phyloP scores from a whole-genome alignment of 2,329 filamentous ascomycete genomes.

The Fusarium mangiferae region DNA sequence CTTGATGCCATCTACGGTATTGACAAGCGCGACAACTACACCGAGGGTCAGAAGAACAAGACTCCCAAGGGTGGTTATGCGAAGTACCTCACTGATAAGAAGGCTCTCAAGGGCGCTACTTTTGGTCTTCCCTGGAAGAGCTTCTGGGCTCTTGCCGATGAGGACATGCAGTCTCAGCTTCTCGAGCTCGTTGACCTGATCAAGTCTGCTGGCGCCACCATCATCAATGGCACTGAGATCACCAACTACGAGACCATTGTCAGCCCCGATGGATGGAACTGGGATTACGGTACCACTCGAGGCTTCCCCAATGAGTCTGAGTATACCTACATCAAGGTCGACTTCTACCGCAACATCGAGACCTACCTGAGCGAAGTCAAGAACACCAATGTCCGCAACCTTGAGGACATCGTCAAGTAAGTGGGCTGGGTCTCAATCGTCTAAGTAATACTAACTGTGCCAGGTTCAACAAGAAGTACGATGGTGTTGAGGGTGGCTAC shows the following conservation, averaged over 20 bases:
- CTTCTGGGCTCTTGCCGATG: conserved; percentile 73
- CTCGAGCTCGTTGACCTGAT: conserved; percentile 61
- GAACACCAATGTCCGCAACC: conserved; percentile 67
- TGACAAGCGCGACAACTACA: conserved; percentile 74
- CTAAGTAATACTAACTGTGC: conserved; percentile 48
- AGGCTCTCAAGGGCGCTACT: conserved; percentile 66
- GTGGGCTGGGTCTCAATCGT: neutral
- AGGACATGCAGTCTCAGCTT: conserved; percentile 65
- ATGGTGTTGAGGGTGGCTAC: conserved; percentile 73
- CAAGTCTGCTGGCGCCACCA: conserved; percentile 68
- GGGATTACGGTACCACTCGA: conserved; percentile 72
- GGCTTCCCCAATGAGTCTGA: conserved; percentile 78
- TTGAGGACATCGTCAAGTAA: conserved; percentile 74
- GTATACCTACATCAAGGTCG: conserved; percentile 77
- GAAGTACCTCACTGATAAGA: conserved; percentile 64
- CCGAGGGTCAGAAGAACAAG: conserved; percentile 63
- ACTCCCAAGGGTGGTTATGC: conserved; percentile 67
- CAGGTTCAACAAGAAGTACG: conserved; percentile 72
- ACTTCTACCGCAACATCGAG: conserved; percentile 72
- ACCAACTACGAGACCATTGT: conserved; percentile 71
- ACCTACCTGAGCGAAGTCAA: conserved; percentile 70
- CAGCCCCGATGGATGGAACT: conserved; percentile 75
- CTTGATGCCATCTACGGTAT: conserved; percentile 75
- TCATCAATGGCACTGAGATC: conserved; percentile 77
- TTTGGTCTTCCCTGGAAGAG: conserved; percentile 79